A percentile compares a stretch with the other conserved stretches of the same genome.
Conservation (phyloP, 2,329 filamentous ascomycete species). For the Fusarium ramigenum region DNA sequence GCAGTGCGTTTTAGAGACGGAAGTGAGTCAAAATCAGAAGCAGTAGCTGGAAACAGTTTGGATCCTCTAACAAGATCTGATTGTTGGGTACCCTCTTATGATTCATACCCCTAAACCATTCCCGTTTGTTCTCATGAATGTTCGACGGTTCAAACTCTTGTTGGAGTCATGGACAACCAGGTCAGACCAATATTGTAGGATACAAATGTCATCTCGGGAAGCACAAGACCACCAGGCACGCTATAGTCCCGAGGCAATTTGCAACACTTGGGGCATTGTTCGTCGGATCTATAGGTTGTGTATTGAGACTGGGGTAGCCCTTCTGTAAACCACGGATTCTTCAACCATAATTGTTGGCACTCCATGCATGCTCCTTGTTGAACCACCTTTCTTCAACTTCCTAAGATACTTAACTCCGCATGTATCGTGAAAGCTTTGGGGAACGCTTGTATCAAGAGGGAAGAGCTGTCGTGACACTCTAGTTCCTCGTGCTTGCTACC, state of each 20-base stretch:
- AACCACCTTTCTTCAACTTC: background rate
- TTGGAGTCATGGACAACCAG: background rate
- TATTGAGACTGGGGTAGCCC: background rate
- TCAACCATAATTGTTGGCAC: background rate
- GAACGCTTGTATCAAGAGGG: background rate
- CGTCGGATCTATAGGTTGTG: background rate
- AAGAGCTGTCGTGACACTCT: background rate
- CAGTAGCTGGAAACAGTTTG: background rate
- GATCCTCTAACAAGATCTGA: background rate
- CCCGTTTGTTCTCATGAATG: background rate
- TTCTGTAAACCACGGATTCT: background rate
- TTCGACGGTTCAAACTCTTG: background rate
- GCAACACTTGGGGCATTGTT: background rate
- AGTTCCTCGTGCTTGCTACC: background rate
- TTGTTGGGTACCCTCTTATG: background rate
- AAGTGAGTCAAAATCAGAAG: background rate
- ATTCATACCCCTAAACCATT: background rate
- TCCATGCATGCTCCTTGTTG: background rate
- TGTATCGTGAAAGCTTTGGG: background rate
- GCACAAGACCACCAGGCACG: background rate
- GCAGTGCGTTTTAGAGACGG: background rate
- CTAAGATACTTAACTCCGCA: accelerated
- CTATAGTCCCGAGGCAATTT: background rate
- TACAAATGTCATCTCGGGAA: background rate
- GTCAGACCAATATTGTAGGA: background rate